These are phyloP conservation scores for Chloris gayana DNA, from an alignment of 176 grass and related monocot species.

Conservation along the genomic window DNA sequence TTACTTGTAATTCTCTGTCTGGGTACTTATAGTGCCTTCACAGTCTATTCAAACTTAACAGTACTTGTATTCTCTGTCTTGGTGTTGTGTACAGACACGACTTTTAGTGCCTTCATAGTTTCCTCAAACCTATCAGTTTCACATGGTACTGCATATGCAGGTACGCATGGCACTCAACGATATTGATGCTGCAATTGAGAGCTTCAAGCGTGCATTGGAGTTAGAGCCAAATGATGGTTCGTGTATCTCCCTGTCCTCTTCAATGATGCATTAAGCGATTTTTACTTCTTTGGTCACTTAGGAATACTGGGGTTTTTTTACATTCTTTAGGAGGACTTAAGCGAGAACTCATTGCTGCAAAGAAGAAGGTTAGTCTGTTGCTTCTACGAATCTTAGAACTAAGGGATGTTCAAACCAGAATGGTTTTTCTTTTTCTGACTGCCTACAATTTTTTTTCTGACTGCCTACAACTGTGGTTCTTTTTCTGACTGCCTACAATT, in stretches of 20 bases:
- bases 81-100: not conserved
- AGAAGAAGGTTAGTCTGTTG: constrained; percentile 73
- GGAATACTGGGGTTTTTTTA: constrained; percentile 32
- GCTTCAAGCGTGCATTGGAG: constrained; percentile 83
- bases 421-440: constrained; percentile 20
- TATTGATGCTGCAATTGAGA: constrained; percentile 88
- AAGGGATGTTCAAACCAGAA: not conserved
- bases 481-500: constrained; percentile 2
- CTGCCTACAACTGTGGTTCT: not conserved
- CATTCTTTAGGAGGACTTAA: constrained; percentile 70
- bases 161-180: constrained; percentile 82
- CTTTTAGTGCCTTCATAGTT: not conserved
- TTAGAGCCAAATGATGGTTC: constrained; percentile 96
- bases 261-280: constrained; percentile 13
- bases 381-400: constrained; percentile 6
- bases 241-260: constrained; percentile 11
- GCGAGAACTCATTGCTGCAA: constrained; percentile 81
- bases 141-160: constrained; percentile 47
- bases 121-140: constrained; percentile 23
- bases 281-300: constrained; percentile 19
- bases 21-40: not conserved
- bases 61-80: constrained; percentile 26
- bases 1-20: too few species aligned
- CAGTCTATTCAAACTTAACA: not conserved
- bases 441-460: constrained; percentile 9